A percentile compares a stretch with the other conserved stretches of the same genome.
Conservation (phyloP, 495 filamentous ascomycete species). For the Annulohypoxylon nitens region DNA sequence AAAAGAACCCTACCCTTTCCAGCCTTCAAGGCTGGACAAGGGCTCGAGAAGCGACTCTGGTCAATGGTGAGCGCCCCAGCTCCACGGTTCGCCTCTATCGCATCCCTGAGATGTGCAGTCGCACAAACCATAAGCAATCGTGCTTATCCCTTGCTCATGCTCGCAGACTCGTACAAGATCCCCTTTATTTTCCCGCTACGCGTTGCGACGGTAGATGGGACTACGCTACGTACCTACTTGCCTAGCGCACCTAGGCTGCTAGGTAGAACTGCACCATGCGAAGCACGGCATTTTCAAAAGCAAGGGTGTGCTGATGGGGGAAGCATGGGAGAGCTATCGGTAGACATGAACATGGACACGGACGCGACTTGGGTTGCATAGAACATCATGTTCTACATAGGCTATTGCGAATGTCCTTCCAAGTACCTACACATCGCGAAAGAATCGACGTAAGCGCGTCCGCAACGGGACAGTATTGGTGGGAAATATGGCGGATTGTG, state of each 20-base stretch:
- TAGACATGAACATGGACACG: constrained; percentile 21
- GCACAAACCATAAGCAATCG: constrained; percentile 48
- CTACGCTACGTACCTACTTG: constrained; percentile 31
- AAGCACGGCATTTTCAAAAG: constrained; percentile 46
- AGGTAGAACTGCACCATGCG: constrained; percentile 34
- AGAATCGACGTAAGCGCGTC: constrained; percentile 21
- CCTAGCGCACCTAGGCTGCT: constrained; percentile 3
- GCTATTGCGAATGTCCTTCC: constrained; percentile 24
- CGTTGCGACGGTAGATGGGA: constrained; percentile 43
- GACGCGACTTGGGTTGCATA: constrained; percentile 16
- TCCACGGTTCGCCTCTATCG: constrained; percentile 47
- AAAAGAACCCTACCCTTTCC: constrained; percentile 24
- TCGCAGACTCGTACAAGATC: constrained; percentile 48
- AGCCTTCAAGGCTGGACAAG: constrained; percentile 36
- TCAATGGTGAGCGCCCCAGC: constrained; percentile 37
- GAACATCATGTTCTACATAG: constrained; percentile 26
- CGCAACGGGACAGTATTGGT: constrained; percentile 35
- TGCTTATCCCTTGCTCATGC: constrained; percentile 46
- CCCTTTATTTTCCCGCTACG: constrained; percentile 45
- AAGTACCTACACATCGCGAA: constrained; percentile 22
- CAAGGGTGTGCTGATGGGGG: constrained; percentile 40
- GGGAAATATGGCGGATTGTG: constrained; percentile 27
- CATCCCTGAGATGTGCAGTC: constrained; percentile 49
- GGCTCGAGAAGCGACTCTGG: constrained; percentile 35
- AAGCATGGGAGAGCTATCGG: constrained; percentile 21